Evolutionary conservation across 345 rosid species (phyloP).

Genomic region (Citrus trifoliata): DNA sequence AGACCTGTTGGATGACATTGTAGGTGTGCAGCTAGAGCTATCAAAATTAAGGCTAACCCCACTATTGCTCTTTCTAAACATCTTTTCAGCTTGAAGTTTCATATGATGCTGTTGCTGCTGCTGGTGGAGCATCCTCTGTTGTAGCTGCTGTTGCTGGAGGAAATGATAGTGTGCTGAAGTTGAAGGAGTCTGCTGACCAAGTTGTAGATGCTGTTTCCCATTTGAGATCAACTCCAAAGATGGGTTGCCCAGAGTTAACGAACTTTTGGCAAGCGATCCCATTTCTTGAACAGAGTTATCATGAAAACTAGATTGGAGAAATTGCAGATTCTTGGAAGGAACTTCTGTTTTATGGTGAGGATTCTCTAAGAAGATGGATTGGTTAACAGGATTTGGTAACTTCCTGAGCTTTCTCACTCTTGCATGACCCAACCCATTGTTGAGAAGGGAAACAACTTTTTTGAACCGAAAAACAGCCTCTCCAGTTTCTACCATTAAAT

Average conservation of each 20-base stretch:
- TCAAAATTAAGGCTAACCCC: slow-evolving; percentile 73
- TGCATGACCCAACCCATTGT: slow-evolving; percentile 82
- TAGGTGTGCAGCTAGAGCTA: slow-evolving; percentile 74
- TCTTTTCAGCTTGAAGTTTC: slow-evolving; percentile 75
- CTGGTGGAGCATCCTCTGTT: slow-evolving; percentile 39
- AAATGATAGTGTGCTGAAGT: slow-evolving; percentile 38
- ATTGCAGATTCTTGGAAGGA: slow-evolving; percentile 38
- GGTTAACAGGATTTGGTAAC: slow-evolving; percentile 45
- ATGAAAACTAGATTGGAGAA: slow-evolving; percentile 40
- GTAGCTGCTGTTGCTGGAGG: slow-evolving; percentile 43
- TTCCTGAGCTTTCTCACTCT: slow-evolving; percentile 82
- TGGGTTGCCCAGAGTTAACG: slow-evolving; percentile 46
- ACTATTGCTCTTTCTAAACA: slow-evolving; percentile 59
- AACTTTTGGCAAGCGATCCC: slow-evolving; percentile 51
- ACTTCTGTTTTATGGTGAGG: slow-evolving; percentile 34
- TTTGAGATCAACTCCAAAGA: slow-evolving; percentile 53
- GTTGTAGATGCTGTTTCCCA: slow-evolving; percentile 52
- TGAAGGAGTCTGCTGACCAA: slow-evolving; percentile 42
- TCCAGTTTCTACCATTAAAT: slow-evolving; percentile 64
- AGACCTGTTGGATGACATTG: slow-evolving; percentile 68
- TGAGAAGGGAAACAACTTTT: slow-evolving; percentile 71
- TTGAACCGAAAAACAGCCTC: slow-evolving; percentile 91
- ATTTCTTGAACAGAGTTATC: slow-evolving; percentile 37
- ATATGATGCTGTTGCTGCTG: slow-evolving; percentile 60
- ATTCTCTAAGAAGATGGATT: slow-evolving; percentile 54